Percentiles rank a stretch among this genome's conserved stretches.
These are phyloP conservation scores for Penicillium sp. DNA, from an alignment of 2,329 filamentous ascomycete species.

Conservation along the genomic window DNA sequence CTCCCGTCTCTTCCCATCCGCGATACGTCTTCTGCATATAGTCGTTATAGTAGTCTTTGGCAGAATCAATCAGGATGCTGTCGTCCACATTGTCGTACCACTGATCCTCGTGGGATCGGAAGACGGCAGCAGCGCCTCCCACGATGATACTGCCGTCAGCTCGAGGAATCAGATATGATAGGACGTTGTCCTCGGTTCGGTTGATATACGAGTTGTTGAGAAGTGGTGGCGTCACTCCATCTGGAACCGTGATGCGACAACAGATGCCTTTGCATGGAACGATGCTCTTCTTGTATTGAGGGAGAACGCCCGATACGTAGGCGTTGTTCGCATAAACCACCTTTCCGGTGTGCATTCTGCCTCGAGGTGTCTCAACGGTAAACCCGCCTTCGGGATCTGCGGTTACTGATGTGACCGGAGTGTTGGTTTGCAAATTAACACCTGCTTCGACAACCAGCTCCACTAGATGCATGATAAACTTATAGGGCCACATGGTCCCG, in stretches of 20 bases:
- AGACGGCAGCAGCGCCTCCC: conserved; percentile 59
- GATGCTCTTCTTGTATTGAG: conserved; percentile 69
- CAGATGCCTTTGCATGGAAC: conserved; percentile 70
- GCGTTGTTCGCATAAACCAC: conserved; percentile 82
- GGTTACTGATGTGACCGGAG: conserved; percentile 43
- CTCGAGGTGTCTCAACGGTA: conserved; percentile 61
- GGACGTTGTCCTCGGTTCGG: conserved; percentile 44
- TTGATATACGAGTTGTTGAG: conserved; percentile 60
- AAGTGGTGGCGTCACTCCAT: conserved; percentile 31
- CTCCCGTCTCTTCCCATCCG: conserved; percentile 41
- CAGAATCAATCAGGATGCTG: conserved; percentile 51
- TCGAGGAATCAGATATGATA: conserved; percentile 62
- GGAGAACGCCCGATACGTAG: conserved; percentile 76
- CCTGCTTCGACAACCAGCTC: conserved; percentile 54
- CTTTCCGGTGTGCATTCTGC: conserved; percentile 61
- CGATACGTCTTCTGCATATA: conserved; percentile 42
- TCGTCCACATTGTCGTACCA: conserved; percentile 55
- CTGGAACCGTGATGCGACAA: conserved; percentile 36
- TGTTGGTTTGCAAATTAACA: conserved; percentile 57
- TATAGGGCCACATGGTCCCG: conserved; percentile 64
- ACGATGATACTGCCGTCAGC: conserved; percentile 60
- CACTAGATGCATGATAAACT: conserved; percentile 72
- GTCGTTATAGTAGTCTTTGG: conserved; percentile 41
- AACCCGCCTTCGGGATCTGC: conserved; percentile 54
- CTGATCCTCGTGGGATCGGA: conserved; percentile 26